Evolutionary conservation across 106 monocot species (phyloP).

Genomic region (Gastrodia elata): DNA sequence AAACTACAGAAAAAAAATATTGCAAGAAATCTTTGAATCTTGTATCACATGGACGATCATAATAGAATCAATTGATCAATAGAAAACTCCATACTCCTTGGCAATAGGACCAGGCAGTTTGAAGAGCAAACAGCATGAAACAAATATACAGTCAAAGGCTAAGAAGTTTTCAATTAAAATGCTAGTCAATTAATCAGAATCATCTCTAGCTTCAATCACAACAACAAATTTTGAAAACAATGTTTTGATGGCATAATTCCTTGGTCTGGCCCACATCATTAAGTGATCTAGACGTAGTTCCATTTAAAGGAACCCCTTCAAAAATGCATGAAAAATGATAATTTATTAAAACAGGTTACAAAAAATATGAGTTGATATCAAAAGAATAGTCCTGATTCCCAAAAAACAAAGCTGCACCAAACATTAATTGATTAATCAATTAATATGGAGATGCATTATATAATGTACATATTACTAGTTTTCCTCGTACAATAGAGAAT

Average conservation of each 20-base stretch:
- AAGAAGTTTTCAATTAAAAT: neutral
- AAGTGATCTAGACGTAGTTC: conserved; percentile 3
- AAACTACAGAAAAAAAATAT: neutral
- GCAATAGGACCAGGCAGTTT: neutral
- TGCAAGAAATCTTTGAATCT: neutral
- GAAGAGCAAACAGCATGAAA: neutral
- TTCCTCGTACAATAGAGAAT: neutral
- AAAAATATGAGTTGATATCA: neutral
- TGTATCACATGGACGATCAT: neutral
- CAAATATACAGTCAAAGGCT: neutral
- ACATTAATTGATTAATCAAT: neutral
- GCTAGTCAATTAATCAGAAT: neutral
- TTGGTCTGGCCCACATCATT: neutral
- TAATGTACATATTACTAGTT: neutral
- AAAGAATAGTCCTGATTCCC: neutral
- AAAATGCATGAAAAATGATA: neutral
- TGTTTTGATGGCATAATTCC: neutral
- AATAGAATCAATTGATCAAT: neutral
- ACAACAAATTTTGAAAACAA: neutral
- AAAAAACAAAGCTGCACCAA: conserved; percentile 3
- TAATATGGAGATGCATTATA: neutral
- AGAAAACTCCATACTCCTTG: neutral
- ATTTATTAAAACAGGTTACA: neutral
- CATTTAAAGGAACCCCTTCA: neutral
- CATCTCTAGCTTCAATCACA: neutral